These are phyloP conservation scores for Sarocladium kiliense DNA, from an alignment of 2,329 filamentous ascomycete genomes.

Conservation along the genomic window DNA sequence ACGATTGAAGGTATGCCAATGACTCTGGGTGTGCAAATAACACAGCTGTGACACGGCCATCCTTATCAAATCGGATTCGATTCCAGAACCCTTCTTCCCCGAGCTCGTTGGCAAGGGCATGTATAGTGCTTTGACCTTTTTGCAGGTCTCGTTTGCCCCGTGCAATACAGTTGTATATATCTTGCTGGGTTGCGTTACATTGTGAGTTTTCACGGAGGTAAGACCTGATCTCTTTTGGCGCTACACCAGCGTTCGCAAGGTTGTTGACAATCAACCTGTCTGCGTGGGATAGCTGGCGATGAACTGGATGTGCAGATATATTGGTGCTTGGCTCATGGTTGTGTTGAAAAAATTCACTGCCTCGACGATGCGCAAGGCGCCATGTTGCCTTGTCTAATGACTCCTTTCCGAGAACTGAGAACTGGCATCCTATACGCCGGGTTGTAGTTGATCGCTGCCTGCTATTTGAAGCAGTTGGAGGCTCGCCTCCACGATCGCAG, in stretches of 20 bases:
- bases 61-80: conserved; percentile 13
- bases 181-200: conserved; percentile 16
- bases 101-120: conserved; percentile 17
- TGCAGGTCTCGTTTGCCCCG: conserved; percentile 10
- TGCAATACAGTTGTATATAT: conserved; percentile 18
- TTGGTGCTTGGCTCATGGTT: not conserved
- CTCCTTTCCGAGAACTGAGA: conserved; percentile 9
- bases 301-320: not conserved
- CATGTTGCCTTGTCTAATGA: conserved; percentile 3
- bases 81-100: conserved; percentile 16
- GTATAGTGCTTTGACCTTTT: conserved; percentile 16
- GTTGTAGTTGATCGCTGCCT: not conserved
- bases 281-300: not conserved
- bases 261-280: conserved; percentile 11
- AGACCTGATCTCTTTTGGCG: conserved; percentile 10
- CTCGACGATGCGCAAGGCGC: conserved; percentile 5
- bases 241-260: conserved; percentile 13
- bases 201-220: conserved; percentile 14
- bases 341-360: not conserved
- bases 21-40: conserved; percentile 20
- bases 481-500: not conserved
- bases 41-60: conserved; percentile 15
- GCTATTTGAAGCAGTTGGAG: not conserved
- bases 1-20: conserved; percentile 15
- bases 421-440: conserved; percentile 9